A percentile compares a stretch with the other conserved stretches of the same genome.
Conservation (phyloP, 1,284 basidiomycete genomes). For the Veloboletus limbatus region DNA sequence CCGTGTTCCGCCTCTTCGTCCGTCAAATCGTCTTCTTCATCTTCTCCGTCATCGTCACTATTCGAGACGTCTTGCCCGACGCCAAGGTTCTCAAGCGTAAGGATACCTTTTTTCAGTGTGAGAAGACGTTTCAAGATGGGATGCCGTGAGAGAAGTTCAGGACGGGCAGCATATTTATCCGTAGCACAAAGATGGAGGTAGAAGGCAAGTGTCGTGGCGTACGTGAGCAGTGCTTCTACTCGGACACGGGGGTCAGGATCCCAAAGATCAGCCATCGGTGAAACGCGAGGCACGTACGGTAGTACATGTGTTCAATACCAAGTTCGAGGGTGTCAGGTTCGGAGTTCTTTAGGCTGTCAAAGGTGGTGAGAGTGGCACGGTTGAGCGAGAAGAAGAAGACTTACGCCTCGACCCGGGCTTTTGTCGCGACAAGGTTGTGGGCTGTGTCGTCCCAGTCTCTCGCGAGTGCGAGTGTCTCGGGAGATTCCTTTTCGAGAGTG, state of each 20-base stretch:
- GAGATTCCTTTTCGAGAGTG: constrained; percentile 76
- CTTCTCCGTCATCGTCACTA: constrained; percentile 40
- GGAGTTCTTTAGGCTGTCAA: constrained; percentile 46
- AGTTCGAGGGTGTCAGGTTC: constrained; percentile 50
- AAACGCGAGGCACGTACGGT: constrained; percentile 51
- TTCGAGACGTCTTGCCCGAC: constrained; percentile 61
- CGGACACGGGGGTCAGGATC: constrained; percentile 8
- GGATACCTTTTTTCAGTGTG: constrained; percentile 80
- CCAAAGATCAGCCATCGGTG: neutral
- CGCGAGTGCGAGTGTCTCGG: constrained; percentile 74
- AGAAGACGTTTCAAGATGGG: constrained; percentile 83
- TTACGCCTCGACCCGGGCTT: constrained; percentile 56
- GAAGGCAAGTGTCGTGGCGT: constrained; percentile 88
- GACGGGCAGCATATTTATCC: constrained; percentile 58
- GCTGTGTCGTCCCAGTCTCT: constrained; percentile 74
- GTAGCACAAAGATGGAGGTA: constrained; percentile 85
- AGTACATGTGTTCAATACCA: constrained; percentile 72
- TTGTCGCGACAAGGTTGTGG: constrained; percentile 50
- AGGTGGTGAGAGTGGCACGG: neutral
- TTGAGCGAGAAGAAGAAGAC: constrained; percentile 23
- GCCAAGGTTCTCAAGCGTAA: constrained; percentile 75
- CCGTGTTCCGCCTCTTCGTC: constrained; percentile 19
- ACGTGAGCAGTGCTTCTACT: constrained; percentile 84
- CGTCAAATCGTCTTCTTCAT: constrained; percentile 30
- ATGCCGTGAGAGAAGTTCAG: constrained; percentile 67